Base-by-base conservation (phyloP, 1,284 basidiomycete genomes). In the Caloboletus firmus region DNA sequence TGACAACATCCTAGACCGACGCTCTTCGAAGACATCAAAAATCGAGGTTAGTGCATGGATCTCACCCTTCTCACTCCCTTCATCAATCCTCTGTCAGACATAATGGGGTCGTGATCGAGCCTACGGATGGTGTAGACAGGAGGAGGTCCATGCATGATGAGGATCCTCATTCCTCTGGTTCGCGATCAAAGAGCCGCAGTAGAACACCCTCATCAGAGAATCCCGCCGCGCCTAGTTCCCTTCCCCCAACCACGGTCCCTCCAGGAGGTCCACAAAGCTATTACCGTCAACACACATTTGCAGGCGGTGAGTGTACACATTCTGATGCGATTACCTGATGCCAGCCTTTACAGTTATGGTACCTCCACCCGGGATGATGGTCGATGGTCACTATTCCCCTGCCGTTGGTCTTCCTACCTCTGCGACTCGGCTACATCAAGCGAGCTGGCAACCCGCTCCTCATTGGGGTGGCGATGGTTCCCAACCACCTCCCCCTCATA, bases 41-140 rank as follows among this genome's bases (percentile, higher is more conserved):
- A 59, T 87, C 87, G 56, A 81, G 86, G 85, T 84, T 56, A 61
- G 74, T 63, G 48, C 41, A 30, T 45, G 36, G 11, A 46, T 54
- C 34, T 57, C 24, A 32, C 45, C 37, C 51, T 47, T 51, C 22
- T 49, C 20, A 30, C 37, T 48, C 28, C 45, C 46, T 26, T 52
- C 51, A 41, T 32, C 24, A 58, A 57, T 34, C 45, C 43, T 49
- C 40, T 17, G 34, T 43, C 61, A 87, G 84, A 61, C 85, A 88
- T 61, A 84, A 85, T 62, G 86, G 86, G 5, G 74, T 85, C n/a
- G 72, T 85, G 50, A 78, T 85, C 54, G 83, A 85, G 56, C 75
- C 81, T 8, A 55, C 71, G 6, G 78, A 79, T 24, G 62, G 56
- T 13, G 60, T 64, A 30, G 66, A 65, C 53, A 62, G 60, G 41